Evolutionary conservation across 2,329 filamentous ascomycete genomes (phyloP).

Genomic region (Leptographium flavum): DNA sequence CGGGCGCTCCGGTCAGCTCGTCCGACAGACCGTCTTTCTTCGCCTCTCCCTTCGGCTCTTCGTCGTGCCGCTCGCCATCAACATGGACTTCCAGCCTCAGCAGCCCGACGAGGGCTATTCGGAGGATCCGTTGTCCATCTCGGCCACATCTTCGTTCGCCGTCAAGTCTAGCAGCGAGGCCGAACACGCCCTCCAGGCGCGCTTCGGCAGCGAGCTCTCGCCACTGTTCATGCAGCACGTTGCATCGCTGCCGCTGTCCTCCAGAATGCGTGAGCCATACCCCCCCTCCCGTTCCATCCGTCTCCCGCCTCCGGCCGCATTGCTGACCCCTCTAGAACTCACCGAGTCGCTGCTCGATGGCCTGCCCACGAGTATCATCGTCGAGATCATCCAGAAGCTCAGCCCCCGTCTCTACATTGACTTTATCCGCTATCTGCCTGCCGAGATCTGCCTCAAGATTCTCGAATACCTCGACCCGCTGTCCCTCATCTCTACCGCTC

Average conservation of each 20-base stretch:
- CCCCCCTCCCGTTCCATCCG: not conserved
- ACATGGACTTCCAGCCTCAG: slow-evolving; percentile 18
- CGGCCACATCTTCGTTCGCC: slow-evolving; percentile 18
- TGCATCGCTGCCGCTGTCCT: slow-evolving; percentile 26
- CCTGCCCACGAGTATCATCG: slow-evolving; percentile 66
- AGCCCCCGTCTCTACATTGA: slow-evolving; percentile 84
- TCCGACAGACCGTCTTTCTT: not conserved
- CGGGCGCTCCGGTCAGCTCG: not conserved
- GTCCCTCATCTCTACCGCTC: slow-evolving; percentile 66
- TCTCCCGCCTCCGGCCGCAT: not conserved
- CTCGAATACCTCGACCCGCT: slow-evolving; percentile 72
- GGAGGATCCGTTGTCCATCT: slow-evolving; percentile 47
- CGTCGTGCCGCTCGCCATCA: not conserved
- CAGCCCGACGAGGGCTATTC: slow-evolving; percentile 79
- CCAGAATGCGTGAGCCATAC: slow-evolving; percentile 7
- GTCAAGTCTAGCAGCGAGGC: slow-evolving; percentile 14
- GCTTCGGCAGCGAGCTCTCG: slow-evolving; percentile 29
- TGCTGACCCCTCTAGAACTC: slow-evolving; percentile 42
- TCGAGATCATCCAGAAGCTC: slow-evolving; percentile 65
- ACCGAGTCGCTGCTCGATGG: slow-evolving; percentile 65
- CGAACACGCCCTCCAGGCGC: slow-evolving; percentile 16
- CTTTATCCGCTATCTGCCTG: slow-evolving; percentile 71
- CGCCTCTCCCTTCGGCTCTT: not conserved
- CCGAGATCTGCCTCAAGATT: slow-evolving; percentile 82
- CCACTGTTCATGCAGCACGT: slow-evolving; percentile 36